Evolutionary conservation across 108 stramenopile species (phyloP).

Genomic region (Skeletonema tropicum): DNA sequence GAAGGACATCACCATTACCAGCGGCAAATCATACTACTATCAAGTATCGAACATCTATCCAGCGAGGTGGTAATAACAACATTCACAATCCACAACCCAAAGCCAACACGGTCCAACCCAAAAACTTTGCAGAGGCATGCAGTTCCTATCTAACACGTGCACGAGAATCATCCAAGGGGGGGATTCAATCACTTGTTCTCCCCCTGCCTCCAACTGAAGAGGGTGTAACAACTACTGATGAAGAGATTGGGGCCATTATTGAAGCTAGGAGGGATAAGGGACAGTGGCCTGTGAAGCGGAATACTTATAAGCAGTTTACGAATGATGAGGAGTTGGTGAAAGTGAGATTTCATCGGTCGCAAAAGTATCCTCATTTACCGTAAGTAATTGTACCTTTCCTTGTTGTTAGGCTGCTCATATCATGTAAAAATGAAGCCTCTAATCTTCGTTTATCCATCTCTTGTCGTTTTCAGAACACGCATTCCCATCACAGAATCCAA

Average conservation of each 20-base stretch:
- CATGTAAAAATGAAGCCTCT: neutral
- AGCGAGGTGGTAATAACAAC: neutral
- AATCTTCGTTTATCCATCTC: neutral
- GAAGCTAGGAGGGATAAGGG: neutral
- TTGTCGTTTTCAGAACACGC: neutral
- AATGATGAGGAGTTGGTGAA: conserved; percentile 4
- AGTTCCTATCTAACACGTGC: conserved; percentile 3
- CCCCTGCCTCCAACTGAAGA: neutral
- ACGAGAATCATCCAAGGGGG: conserved; percentile 1
- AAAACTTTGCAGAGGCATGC: conserved; percentile 3
- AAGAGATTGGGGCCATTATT: neutral
- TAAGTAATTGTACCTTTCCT: neutral
- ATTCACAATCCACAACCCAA: neutral
- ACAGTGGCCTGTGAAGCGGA: conserved; percentile 2
- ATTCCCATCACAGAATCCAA: conserved; percentile 5
- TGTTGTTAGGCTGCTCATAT: neutral
- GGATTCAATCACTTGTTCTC: neutral
- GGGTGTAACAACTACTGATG: neutral
- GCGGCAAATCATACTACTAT: neutral
- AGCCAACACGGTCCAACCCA: neutral
- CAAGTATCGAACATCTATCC: neutral
- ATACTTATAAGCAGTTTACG: conserved; percentile 1
- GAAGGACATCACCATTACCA: neutral
- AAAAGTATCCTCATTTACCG: neutral
- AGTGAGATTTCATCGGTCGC: conserved; percentile 4